phyloP scores from a whole-genome alignment of 352 stramenopile genomes.

The Halophytophthora batemanensis region DNA sequence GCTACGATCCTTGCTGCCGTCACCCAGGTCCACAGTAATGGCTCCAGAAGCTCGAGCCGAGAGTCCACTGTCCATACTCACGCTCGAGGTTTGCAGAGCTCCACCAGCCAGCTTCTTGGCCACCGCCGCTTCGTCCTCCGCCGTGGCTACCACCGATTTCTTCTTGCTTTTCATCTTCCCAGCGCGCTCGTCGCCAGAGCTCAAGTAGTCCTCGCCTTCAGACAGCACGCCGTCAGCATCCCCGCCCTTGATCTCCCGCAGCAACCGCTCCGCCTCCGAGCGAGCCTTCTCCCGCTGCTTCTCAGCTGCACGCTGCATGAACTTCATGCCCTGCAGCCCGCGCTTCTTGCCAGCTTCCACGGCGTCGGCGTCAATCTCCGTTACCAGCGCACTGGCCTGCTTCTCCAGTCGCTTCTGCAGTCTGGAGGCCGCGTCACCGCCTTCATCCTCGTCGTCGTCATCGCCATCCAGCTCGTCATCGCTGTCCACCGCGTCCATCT shows the following conservation, averaged over 20 bases:
- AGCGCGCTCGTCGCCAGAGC: constrained; percentile 37
- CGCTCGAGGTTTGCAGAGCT: constrained; percentile 49
- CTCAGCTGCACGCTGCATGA: constrained; percentile 97
- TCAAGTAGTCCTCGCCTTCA: constrained; percentile 48
- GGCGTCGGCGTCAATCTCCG: constrained; percentile 69
- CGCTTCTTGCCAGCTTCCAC: constrained; percentile 49
- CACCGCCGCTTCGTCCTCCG: constrained; percentile 50
- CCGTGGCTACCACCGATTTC: constrained; percentile 44
- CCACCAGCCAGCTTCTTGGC: constrained; percentile 49
- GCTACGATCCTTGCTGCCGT: constrained; percentile 26
- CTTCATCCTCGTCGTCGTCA: constrained; percentile 36
- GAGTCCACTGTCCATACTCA: constrained; percentile 74
- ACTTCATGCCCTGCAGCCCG: constrained; percentile 95
- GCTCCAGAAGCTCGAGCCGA: constrained; percentile 56
- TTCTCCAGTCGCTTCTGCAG: constrained; percentile 66
- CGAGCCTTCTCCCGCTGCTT: constrained; percentile 92
- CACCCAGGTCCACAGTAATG: constrained; percentile 75
- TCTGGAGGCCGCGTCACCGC: constrained; percentile 50
- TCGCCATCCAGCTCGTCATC: constrained; percentile 59
- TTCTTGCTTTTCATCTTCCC: constrained; percentile 25
- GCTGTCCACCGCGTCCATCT: constrained; percentile 84
- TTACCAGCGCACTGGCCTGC: constrained; percentile 69
- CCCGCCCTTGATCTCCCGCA: constrained; percentile 89
- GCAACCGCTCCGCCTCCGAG: constrained; percentile 90
- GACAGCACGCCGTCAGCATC: constrained; percentile 73